Evolutionary conservation across 176 grass and related monocot genomes (phyloP), one percentile per base, ranked within the genome.

Genomic region (Luzula sylvatica): DNA sequence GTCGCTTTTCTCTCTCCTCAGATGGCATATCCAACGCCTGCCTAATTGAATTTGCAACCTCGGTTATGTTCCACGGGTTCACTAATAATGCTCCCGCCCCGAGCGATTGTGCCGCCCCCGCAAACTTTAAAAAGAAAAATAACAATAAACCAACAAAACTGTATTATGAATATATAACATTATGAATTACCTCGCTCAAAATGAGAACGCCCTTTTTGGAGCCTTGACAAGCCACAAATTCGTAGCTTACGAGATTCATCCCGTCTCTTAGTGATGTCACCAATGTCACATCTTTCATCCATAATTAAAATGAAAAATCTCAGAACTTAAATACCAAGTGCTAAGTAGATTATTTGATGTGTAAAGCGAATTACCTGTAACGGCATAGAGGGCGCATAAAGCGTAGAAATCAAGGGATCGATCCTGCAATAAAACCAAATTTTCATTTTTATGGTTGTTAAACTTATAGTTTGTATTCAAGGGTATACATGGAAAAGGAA

Each of bases 161-260:
- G 8, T 40, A 42, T 55, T 19, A 30, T 64, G 38, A 68, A 21
- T 50, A 23, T 59, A 22, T 16, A 50, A 15, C 24, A 30, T 40
- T 42, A 41, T 40, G 55, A 60, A 46, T 67, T 79, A 96, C 92
- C 75, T 96, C 92, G 65, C 92, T 96, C 69, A 96, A 70, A 60
- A 96, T 90, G 16, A 96, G 68, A 77, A 80, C 92, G 61, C 92
- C 92, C 75, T 90, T 96, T 75, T 90, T 96, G 46, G 66, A 75
- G 43, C 85, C 92, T 52, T 96, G 92, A 76, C 92, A 96, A 48
- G 92, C 85, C 68, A 96, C 92, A 50, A 86, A 96, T 56, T 96
- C 92, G 55, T 96, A 96, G 85, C 92, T 96, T 51, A 96, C 92
- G 76, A 96, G 92, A 67, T 96, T 96, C 92, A 96, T 96, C 8